These are phyloP conservation scores for Stentor roeselii DNA, from an alignment of 73 alveolate genomes.

Conservation along the genomic window DNA sequence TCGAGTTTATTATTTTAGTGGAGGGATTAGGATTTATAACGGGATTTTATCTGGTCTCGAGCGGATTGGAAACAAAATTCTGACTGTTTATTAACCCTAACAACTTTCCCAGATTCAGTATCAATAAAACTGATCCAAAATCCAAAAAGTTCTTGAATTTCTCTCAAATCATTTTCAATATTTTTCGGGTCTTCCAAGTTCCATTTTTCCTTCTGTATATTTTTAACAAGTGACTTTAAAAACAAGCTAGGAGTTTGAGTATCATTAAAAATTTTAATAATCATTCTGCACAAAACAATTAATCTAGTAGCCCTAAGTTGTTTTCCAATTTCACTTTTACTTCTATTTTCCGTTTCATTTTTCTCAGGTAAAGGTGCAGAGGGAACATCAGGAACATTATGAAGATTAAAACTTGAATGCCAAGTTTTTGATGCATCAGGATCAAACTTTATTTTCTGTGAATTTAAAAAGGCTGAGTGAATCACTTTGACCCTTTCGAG, in stretches of 20 bases:
- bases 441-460: background rate
- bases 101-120: constrained; percentile 12
- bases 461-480: background rate
- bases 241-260: constrained; percentile 1
- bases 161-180: constrained; percentile 4
- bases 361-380: background rate
- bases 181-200: background rate
- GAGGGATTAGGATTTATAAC: no score
- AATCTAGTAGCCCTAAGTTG: constrained; percentile 2
- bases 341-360: background rate
- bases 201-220: background rate
- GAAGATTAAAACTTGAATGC: constrained; percentile 16
- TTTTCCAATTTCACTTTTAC: background rate
- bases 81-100: background rate
- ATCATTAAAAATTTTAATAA: background rate
- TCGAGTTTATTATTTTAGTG: no score
- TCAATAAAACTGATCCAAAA: background rate
- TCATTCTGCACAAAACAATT: background rate
- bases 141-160: background rate
- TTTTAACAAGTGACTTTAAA: background rate
- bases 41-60: no score
- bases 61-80: no score
- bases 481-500: background rate
- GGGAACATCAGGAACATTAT: constrained; percentile 8
- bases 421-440: background rate